Base-by-base conservation (phyloP, 768 basidiomycete species). In the Steccherinum ochraceum region DNA sequence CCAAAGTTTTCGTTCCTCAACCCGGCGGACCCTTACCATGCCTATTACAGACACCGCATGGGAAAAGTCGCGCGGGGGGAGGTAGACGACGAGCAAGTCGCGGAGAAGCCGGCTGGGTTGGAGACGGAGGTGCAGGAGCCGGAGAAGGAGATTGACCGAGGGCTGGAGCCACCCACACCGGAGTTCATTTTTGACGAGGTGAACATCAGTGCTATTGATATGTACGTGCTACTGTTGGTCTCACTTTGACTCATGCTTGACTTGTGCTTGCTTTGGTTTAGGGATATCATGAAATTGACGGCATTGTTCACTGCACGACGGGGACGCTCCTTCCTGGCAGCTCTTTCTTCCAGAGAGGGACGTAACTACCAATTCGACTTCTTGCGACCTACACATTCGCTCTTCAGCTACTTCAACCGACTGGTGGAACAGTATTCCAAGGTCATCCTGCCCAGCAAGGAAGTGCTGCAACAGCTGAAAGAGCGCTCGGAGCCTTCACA, bases 1-100 rank as follows among this genome's bases (percentile, higher is more conserved):
- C 92, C 93, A 51, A 95, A 96, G 72, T 99, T 98, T 77, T 93
- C 95, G 52, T 99, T 99, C 76, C 80, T 99, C 68, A 95, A 95
- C 73, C 86, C 91, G 55, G 81, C 82, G 45, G 96, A 99, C 76
- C 92, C 96, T 57, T 99, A 96, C 73, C 92, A 98, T 84, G 90
- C 90, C 54, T 98, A 99, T 72, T 99, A 99, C 66, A 84, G 89
- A 64, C 83, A 94, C 74, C 83, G 88, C 64, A 81, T 95, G 72
- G 90, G 93, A 45, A 84, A 83, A 64, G 80, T 93, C 55, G 71
- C 79, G 48, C 81, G 81, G 5, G 93, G 92, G 18, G 87, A 90
- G 62, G 62, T 80, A 7, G 73, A 79, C 12, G 89, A 89, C 35
- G 89, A 86, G 24, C 60, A 63, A 1, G 56, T 72, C 0, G 67